Conservation (phyloP, 768 basidiomycete species). For the Kwoniella newhampshirensis region DNA sequence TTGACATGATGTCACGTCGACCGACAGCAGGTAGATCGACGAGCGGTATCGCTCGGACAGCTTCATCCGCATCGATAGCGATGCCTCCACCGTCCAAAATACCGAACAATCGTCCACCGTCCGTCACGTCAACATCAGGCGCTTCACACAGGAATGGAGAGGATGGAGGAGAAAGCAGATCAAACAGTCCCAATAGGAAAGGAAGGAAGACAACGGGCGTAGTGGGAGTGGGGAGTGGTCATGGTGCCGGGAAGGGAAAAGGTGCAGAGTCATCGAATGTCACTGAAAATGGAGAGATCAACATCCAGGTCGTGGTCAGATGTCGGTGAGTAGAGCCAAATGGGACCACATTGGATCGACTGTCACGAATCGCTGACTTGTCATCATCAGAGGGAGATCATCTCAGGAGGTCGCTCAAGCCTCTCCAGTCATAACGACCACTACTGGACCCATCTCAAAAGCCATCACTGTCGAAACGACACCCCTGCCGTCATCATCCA, state of each 20-base stretch:
- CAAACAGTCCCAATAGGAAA: slow-evolving; percentile 23
- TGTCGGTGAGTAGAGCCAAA: slow-evolving; percentile 62
- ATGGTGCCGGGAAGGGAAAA: slow-evolving; percentile 12
- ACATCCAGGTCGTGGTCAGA: slow-evolving; percentile 91
- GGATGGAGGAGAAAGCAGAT: slow-evolving; percentile 9
- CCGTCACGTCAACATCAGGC: slow-evolving; percentile 31
- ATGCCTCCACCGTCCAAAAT: slow-evolving; percentile 47
- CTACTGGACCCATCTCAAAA: slow-evolving; percentile 70
- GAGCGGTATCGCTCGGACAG: slow-evolving; percentile 21
- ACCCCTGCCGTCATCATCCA: slow-evolving; percentile 31
- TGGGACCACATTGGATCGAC: not conserved
- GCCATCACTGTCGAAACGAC: slow-evolving; percentile 77
- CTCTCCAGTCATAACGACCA: slow-evolving; percentile 81
- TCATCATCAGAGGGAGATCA: slow-evolving; percentile 60
- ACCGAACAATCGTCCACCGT: slow-evolving; percentile 33
- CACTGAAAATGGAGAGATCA: slow-evolving; percentile 62
- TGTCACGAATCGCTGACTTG: not conserved
- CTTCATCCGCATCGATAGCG: slow-evolving; percentile 35
- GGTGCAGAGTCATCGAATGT: slow-evolving; percentile 3
- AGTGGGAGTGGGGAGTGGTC: not conserved
- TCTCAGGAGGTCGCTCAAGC: slow-evolving; percentile 79
- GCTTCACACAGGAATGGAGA: slow-evolving; percentile 9
- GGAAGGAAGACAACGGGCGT: slow-evolving; percentile 10
- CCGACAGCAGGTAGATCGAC: slow-evolving; percentile 17
- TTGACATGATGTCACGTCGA: slow-evolving; percentile 35